Conservation (phyloP, 163 green algal genomes). For the Scenedesmus sp. region DNA sequence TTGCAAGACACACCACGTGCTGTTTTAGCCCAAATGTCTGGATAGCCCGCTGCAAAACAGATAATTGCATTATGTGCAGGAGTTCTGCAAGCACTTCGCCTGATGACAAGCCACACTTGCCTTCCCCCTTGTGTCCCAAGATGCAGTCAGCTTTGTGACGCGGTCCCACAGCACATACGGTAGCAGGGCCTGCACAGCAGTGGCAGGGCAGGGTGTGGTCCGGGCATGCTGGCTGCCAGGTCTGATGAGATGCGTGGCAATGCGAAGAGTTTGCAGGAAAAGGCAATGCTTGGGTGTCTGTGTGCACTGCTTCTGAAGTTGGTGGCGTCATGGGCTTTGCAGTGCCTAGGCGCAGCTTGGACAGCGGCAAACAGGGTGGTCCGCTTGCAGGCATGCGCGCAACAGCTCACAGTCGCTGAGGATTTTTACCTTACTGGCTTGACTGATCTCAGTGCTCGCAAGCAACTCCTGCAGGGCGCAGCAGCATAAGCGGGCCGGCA, state of each 20-base stretch:
- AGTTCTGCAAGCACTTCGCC: neutral
- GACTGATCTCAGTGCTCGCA: neutral
- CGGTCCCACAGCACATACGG: slow-evolving; percentile 6
- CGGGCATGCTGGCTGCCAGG: neutral
- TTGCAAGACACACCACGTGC: too few relatives aligned
- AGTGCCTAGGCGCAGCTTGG: neutral
- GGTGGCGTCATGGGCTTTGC: too few relatives aligned
- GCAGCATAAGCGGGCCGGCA: neutral
- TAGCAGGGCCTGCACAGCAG: neutral
- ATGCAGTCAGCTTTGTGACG: neutral
- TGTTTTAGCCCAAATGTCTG: too few relatives aligned
- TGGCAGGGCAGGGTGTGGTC: too few relatives aligned
- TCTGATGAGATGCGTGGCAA: too few relatives aligned
- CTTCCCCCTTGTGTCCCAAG: neutral
- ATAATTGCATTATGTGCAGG: too few relatives aligned
- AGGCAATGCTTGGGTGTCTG: too few relatives aligned
- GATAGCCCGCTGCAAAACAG: too few relatives aligned
- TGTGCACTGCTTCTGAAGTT: too few relatives aligned
- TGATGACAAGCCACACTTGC: neutral
- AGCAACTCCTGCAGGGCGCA: neutral
- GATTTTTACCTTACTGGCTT: neutral
- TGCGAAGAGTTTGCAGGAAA: too few relatives aligned
- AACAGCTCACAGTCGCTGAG: neutral
- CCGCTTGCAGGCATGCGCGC: neutral
- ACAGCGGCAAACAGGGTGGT: neutral